Percentiles rank a stretch among this genome's conserved stretches.
These are phyloP conservation scores for Corchorus capsularis DNA, from an alignment of 345 rosid genomes.

Conservation along the genomic window DNA sequence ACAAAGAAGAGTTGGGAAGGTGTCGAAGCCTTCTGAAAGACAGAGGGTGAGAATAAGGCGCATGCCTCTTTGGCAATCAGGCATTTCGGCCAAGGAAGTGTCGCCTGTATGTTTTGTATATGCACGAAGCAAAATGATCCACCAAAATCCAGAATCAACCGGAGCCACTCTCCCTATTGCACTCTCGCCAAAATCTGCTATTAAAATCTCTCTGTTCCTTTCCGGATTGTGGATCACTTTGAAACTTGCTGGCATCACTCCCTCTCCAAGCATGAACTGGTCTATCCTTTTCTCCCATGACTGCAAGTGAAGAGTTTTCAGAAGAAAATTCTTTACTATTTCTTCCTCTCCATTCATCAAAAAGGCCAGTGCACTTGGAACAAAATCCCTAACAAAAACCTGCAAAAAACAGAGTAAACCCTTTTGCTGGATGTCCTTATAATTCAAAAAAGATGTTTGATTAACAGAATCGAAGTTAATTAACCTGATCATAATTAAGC, in stretches of 20 bases:
- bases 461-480: background rate
- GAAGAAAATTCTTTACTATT: constrained; percentile 74
- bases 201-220: constrained; percentile 56
- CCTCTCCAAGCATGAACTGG: constrained; percentile 81
- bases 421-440: background rate
- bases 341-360: constrained; percentile 86
- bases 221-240: constrained; percentile 71
- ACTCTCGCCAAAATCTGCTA: constrained; percentile 81
- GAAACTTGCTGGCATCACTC: constrained; percentile 91
- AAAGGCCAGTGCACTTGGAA: constrained; percentile 84
- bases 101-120: constrained; percentile 81
- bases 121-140: constrained; percentile 86
- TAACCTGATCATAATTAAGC: constrained; percentile 57
- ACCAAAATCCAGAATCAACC: constrained; percentile 91
- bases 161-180: constrained; percentile 98
- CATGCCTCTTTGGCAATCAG: constrained; percentile 86
- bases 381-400: constrained; percentile 88
- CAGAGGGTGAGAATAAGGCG: constrained; percentile 68
- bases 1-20: constrained; percentile 79
- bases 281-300: constrained; percentile 81
- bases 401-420: constrained; percentile 18
- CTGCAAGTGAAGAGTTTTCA: constrained; percentile 69
- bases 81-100: constrained; percentile 60
- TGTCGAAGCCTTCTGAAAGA: constrained; percentile 83
- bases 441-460: background rate